These are phyloP conservation scores for Plasmopara halstedii DNA, from an alignment of 352 stramenopile genomes.

Conservation along the genomic window DNA sequence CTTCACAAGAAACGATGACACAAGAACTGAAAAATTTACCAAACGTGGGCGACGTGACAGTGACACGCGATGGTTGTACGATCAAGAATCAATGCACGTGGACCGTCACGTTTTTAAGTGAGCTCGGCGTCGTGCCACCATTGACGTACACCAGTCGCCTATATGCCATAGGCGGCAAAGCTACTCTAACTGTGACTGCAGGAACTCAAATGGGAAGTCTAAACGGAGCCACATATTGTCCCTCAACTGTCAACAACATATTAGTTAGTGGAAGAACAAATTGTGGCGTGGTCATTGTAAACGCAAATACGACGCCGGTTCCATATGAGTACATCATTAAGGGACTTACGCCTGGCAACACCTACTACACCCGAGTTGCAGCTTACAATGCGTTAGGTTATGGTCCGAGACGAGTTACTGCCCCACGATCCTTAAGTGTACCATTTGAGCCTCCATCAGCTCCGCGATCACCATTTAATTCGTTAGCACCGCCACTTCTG, in stretches of 20 bases:
- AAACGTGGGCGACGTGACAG: slow-evolving; percentile 88
- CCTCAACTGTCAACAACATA: slow-evolving; percentile 16
- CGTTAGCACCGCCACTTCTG: slow-evolving; percentile 42
- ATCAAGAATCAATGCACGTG: slow-evolving; percentile 64
- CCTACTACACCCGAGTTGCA: slow-evolving; percentile 66
- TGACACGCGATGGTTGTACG: slow-evolving; percentile 35
- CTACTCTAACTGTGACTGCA: slow-evolving; percentile 26
- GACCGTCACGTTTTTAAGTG: slow-evolving; percentile 72
- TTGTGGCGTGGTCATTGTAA: slow-evolving; percentile 25
- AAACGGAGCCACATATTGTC: slow-evolving; percentile 43
- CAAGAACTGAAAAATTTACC: slow-evolving; percentile 88
- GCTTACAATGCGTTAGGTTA: slow-evolving; percentile 62
- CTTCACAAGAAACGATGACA: slow-evolving; percentile 49
- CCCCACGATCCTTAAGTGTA: slow-evolving; percentile 46
- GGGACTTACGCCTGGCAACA: slow-evolving; percentile 44
- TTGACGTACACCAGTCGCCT: slow-evolving; percentile 49
- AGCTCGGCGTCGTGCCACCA: slow-evolving; percentile 42
- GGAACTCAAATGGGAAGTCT: slow-evolving; percentile 30
- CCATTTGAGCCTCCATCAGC: slow-evolving; percentile 50
- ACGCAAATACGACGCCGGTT: slow-evolving; percentile 10
- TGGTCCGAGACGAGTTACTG: slow-evolving; percentile 45
- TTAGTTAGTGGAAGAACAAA: slow-evolving; percentile 20
- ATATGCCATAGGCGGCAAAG: slow-evolving; percentile 28
- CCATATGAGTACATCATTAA: slow-evolving; percentile 51
- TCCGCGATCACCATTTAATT: slow-evolving; percentile 59